Evolutionary conservation across 176 grass and related monocot species (phyloP), one percentile per base, ranked within the genome.

Genomic region (sorghum (Sorghum bicolor)): DNA sequence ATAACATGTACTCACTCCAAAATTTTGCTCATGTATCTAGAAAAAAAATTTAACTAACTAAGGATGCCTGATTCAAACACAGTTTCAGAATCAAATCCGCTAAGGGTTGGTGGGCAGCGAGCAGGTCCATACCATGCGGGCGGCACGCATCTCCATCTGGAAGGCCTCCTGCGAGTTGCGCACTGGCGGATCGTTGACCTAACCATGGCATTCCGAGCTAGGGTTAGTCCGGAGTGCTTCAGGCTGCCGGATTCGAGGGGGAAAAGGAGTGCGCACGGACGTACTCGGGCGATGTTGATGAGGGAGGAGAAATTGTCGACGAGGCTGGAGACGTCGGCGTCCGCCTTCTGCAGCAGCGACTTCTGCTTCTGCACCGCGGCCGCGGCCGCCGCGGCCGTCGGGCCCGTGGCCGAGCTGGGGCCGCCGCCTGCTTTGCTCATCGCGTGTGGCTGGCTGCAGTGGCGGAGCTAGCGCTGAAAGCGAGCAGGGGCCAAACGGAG

Each of bases 111-210:
- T 60, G 79, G 29, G 58, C 29, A 37, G 74, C 3, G 5, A 81
- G 26, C 20, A 25, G 44, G 43, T 34, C 0, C 16, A 34, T 83
- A 90, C 84, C 84, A 90, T 87, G 48, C 79, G 88, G 38, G 84
- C 25, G 31, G 89, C 87, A 4, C 85, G 87, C 43, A 92, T 92
- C 78, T 92, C 92, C 92, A 92, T 94, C 87, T 92, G 89, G 55
- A 94, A 94, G 20, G 86, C 87, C 80, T 94, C 92, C 90, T 95
- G 88, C 20, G 96, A 89, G 89, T 98, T 95, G 17, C 91, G 90
- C 50, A 95, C 89, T 17, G 96, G 93, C 25, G 91, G 89, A 10
- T 98, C 96, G 76, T 80, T 95, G 58, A 98, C 93, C 96, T 98
- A 86, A 28, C 3, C 33, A 82, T 43, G 63, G 3, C 7, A 26